These are phyloP conservation scores for Hysterium pulicare DNA, from an alignment of 2,329 filamentous ascomycete species.

Conservation along the genomic window DNA sequence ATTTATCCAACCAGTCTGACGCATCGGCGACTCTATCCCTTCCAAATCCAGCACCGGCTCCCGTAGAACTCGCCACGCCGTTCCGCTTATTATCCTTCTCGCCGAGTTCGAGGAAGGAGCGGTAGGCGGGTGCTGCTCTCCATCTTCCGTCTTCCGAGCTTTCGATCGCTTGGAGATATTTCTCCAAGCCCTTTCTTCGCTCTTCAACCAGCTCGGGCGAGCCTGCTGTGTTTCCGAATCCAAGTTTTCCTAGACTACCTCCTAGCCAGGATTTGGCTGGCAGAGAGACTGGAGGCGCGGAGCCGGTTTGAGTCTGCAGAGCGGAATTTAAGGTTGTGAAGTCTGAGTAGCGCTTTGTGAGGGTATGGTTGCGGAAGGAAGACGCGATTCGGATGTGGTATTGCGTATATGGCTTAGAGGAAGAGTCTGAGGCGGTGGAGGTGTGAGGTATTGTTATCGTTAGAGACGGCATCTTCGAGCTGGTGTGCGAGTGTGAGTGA, in stretches of 20 bases:
- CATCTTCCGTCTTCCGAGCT: slow-evolving; percentile 71
- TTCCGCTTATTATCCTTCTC: slow-evolving; percentile 18
- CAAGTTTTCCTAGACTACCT: slow-evolving; percentile 34
- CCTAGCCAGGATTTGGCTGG: slow-evolving; percentile 76
- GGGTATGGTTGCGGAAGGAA: slow-evolving; percentile 70
- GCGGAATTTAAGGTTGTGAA: slow-evolving; percentile 65
- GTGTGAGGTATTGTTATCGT: slow-evolving; percentile 47
- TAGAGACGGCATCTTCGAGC: slow-evolving; percentile 41
- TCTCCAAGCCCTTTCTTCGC: slow-evolving; percentile 65
- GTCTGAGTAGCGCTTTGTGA: slow-evolving; percentile 80
- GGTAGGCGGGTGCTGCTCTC: slow-evolving; percentile 70
- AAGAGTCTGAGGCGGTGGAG: slow-evolving; percentile 49
- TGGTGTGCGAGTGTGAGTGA: neutral
- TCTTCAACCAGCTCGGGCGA: slow-evolving; percentile 68
- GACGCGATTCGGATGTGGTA: slow-evolving; percentile 77
- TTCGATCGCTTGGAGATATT: slow-evolving; percentile 69
- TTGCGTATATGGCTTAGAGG: slow-evolving; percentile 67
- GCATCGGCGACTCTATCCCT: slow-evolving; percentile 43
- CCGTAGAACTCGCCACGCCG: slow-evolving; percentile 19
- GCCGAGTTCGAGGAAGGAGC: slow-evolving; percentile 65
- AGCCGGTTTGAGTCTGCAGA: slow-evolving; percentile 58
- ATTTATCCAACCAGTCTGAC: slow-evolving; percentile 71
- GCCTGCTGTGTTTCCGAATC: slow-evolving; percentile 56
- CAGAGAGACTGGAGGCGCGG: slow-evolving; percentile 63
- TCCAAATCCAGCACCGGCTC: slow-evolving; percentile 38